Percentiles rank a stretch among this genome's conserved stretches.
Conservation (phyloP, 2,329 filamentous ascomycete species). For the Neodidymelliopsis sp. region DNA sequence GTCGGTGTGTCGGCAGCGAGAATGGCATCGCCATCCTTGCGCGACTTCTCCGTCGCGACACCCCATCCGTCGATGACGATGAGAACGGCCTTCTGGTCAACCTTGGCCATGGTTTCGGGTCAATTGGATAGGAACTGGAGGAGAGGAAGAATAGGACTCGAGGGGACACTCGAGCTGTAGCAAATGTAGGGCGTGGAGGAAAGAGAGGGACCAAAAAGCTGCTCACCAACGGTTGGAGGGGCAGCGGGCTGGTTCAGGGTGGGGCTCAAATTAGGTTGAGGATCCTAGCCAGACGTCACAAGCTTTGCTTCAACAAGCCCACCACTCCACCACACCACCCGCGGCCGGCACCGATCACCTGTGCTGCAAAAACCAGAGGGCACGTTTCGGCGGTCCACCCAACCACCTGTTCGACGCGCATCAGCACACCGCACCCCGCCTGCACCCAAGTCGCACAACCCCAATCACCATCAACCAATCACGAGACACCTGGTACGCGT, state of each 20-base stretch:
- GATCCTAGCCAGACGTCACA: constrained; percentile 32
- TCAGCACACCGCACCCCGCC: constrained; percentile 7
- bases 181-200: constrained; percentile 1
- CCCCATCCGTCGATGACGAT: constrained; percentile 99
- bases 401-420: constrained; percentile 1
- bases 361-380: constrained; percentile 7
- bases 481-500: constrained; percentile 17
- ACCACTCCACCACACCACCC: constrained; percentile 27
- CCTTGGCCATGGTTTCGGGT: constrained; percentile 65
- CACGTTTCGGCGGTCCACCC: constrained; percentile 8
- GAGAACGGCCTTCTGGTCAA: constrained; percentile 74
- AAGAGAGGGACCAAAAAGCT: constrained; percentile 7
- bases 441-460: constrained; percentile 15
- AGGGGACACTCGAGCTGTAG: constrained; percentile 8
- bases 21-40: constrained; percentile 92
- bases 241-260: constrained; percentile 31
- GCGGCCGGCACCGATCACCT: constrained; percentile 30
- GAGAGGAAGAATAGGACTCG: constrained; percentile 3
- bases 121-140: constrained; percentile 20
- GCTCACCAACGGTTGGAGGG: constrained; percentile 34
- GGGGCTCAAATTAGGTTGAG: constrained; percentile 23
- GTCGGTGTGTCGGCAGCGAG: constrained; percentile 89
- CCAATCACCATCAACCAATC: no score
- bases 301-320: constrained; percentile 21
- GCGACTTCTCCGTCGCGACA: constrained; percentile 79